phyloP scores from a whole-genome alignment of 2,329 filamentous ascomycete genomes.

The Calonectria montana region DNA sequence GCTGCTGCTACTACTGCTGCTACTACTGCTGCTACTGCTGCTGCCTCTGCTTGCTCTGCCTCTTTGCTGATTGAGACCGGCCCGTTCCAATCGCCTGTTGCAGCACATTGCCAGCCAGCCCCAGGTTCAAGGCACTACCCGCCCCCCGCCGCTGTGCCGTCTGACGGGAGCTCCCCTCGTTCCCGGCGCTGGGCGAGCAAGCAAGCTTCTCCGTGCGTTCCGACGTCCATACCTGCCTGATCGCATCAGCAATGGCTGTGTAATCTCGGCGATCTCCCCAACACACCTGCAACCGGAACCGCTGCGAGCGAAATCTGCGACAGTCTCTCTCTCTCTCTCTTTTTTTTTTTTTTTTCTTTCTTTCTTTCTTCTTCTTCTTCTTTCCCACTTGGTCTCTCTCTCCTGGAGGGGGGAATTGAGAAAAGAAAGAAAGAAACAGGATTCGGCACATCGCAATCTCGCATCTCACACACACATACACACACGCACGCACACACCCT shows the following conservation, averaged over 20 bases:
- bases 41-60: too few species aligned
- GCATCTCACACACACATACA: neutral
- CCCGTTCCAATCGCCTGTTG: neutral
- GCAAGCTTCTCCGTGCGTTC: constrained; percentile 15
- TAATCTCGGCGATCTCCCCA: neutral
- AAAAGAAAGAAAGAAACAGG: neutral
- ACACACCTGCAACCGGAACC: neutral
- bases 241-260: constrained; percentile 23
- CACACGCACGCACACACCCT: neutral
- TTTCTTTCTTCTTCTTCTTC: neutral
- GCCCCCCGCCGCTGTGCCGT: neutral
- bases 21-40: too few species aligned
- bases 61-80: neutral
- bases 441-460: neutral
- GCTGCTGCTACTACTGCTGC: too few species aligned
- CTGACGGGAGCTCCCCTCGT: neutral
- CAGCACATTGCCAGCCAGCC: neutral
- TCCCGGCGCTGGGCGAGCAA: neutral
- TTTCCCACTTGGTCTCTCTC: neutral
- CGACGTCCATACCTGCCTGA: neutral
- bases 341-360: neutral
- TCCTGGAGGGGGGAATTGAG: neutral
- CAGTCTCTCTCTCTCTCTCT: neutral
- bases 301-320: neutral
- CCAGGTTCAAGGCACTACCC: neutral